phyloP scores from a whole-genome alignment of 441 rosid species.

The Heliophila coronopifolia region DNA sequence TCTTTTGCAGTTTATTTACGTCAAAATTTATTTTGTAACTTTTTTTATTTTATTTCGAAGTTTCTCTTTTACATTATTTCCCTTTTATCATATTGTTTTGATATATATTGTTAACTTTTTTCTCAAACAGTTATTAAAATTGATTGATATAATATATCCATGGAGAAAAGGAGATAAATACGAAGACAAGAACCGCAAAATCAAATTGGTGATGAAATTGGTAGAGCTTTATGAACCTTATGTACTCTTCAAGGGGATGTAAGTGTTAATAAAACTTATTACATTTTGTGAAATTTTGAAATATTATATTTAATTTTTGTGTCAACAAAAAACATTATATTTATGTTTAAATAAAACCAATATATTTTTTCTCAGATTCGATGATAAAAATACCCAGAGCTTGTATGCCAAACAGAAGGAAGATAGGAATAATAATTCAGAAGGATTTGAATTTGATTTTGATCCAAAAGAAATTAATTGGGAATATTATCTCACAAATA shows the following conservation, averaged over 20 bases:
- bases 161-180: constrained; percentile 31
- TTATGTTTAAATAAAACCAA: background rate
- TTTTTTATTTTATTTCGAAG: too few relatives aligned
- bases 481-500: constrained; percentile 36
- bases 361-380: constrained; percentile 29
- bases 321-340: too few relatives aligned
- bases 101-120: background rate
- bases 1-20: too few relatives aligned
- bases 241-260: constrained; percentile 37
- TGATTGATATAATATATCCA: constrained; percentile 44
- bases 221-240: constrained; percentile 30
- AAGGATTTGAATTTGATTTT: constrained; percentile 27
- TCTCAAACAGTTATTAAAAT: constrained; percentile 38
- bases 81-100: background rate
- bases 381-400: constrained; percentile 33
- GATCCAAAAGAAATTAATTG: constrained; percentile 40
- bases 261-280: constrained; percentile 12
- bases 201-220: constrained; percentile 29
- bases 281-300: background rate
- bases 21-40: too few relatives aligned
- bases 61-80: too few relatives aligned
- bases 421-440: background rate
- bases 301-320: too few relatives aligned
- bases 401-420: constrained; percentile 22
- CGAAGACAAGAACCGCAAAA: constrained; percentile 35